Evolutionary conservation across 495 filamentous ascomycete genomes (phyloP).

Genomic region (Daldinia bambusicola): DNA sequence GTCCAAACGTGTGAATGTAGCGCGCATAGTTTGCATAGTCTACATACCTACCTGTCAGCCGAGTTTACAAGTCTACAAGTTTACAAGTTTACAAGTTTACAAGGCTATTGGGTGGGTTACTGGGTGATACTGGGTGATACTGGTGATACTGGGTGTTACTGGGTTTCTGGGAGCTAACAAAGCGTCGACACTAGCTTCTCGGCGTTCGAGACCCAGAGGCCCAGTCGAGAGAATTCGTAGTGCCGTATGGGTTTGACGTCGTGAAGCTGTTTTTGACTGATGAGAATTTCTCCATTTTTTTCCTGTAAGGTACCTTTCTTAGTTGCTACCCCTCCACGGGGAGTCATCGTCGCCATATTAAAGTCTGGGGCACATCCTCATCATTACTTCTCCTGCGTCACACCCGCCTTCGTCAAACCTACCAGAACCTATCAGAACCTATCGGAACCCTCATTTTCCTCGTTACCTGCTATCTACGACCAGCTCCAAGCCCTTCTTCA

Average conservation of each 20-base stretch:
- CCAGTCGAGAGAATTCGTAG: conserved; percentile 23
- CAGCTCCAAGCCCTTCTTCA: conserved; percentile 22
- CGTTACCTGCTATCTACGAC: conserved; percentile 22
- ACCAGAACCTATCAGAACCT: conserved; percentile 33
- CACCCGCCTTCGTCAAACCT: conserved; percentile 27
- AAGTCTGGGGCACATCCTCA: conserved; percentile 42
- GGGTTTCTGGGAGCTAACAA: conserved; percentile 27
- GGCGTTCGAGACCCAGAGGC: conserved; percentile 20
- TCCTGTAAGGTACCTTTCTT: conserved; percentile 43
- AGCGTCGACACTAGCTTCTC: conserved; percentile 35
- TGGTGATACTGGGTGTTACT: conserved; percentile 11
- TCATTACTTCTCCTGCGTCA: conserved; percentile 34
- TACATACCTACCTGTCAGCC: neutral
- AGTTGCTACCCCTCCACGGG: conserved; percentile 30
- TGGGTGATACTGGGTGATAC: too few relatives aligned
- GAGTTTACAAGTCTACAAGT: too few relatives aligned
- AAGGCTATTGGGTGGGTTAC: neutral
- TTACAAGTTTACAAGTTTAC: conserved; percentile 1
- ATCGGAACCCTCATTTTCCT: neutral
- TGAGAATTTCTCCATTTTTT: conserved; percentile 35
- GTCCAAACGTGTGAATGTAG: conserved; percentile 13
- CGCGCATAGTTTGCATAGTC: conserved; percentile 7
- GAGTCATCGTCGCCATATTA: conserved; percentile 40
- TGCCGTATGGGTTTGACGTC: conserved; percentile 30
- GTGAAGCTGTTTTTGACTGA: conserved; percentile 26